A percentile compares a stretch with the other conserved stretches of the same genome.
These are phyloP conservation scores for Sclerotinia borealis DNA, from an alignment of 2,329 filamentous ascomycete species.

Conservation along the genomic window DNA sequence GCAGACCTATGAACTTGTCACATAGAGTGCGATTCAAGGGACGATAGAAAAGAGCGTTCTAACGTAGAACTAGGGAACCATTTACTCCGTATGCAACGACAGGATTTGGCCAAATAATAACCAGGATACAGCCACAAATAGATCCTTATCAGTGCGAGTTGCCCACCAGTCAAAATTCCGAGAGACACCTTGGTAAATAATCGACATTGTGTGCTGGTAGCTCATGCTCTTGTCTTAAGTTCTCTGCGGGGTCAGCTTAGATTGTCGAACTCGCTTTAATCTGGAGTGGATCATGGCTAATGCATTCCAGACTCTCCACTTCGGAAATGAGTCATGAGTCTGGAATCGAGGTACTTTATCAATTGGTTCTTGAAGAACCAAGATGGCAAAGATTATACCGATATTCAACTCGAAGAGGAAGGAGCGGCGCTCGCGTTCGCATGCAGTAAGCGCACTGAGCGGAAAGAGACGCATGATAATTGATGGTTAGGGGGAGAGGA, in stretches of 20 bases:
- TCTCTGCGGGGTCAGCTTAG: not conserved
- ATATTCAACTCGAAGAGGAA: not conserved
- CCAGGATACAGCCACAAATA: not conserved
- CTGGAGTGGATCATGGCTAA: not conserved
- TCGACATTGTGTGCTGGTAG: not conserved
- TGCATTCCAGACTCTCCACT: not conserved
- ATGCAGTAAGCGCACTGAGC: too few species aligned
- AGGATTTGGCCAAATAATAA: not conserved
- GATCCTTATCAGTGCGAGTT: not conserved
- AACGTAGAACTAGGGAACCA: not conserved
- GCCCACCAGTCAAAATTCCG: not conserved
- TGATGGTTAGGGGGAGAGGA: not conserved
- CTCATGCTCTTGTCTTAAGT: not conserved
- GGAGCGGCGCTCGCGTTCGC: not conserved
- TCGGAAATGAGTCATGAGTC: not conserved
- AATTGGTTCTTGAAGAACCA: not conserved
- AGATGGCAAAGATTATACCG: not conserved
- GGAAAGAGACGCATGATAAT: not conserved
- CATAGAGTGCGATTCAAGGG: not conserved
- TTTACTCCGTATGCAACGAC: not conserved
- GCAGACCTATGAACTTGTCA: not conserved
- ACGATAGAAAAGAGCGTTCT: not conserved
- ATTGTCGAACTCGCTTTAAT: not conserved
- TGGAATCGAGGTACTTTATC: not conserved
- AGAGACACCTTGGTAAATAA: not conserved